Evolutionary conservation across 345 rosid species (phyloP), one percentile per base, ranked within the genome.

Genomic region (Barbarea vulgaris): DNA sequence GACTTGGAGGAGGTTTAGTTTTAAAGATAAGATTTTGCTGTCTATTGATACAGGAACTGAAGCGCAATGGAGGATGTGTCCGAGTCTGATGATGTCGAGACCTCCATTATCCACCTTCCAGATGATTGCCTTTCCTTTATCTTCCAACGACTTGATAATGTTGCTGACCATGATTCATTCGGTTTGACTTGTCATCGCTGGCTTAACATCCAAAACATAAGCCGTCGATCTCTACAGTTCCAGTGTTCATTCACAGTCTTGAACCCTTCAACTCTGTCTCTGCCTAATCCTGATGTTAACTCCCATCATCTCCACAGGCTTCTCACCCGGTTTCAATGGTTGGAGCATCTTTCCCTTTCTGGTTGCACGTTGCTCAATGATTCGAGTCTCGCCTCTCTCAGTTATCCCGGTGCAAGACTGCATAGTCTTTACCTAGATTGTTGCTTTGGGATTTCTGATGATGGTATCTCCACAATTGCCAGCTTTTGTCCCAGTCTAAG

Each of bases 81-180:
- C 0, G 61, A 13, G 62, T 70, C 62, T 4, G 51, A 30, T 66
- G 77, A 79, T 72, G 64, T 56, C 34, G 17, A 28, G 59, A 81
- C 84, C 64, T 81, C 86, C 44, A 78, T 88, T 71, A 75, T 77
- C 71, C 80, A 83, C 71, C 85, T 91, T 31, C 87, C 91, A 25
- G 89, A 87, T 84, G 98, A 91, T 83, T 91, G 89, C 53, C 87
- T 91, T 51, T 71, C 83, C 74, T 82, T 70, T 61, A 87, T 88
- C 81, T 88, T 87, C 77, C 76, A 79, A 68, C 28, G 72, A 56
- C 87, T 91, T 67, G 77, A 75, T 64, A 72, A 78, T 64, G 59
- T 76, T 14, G 64, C 81, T 10, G 92, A 89, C 65, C 85, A 77
- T 30, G 91, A 85, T 54, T 91, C 96, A 17, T 94, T 91, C 69